These are phyloP conservation scores for Phytophthora syringae DNA, from an alignment of 352 stramenopile species.

Conservation along the genomic window DNA sequence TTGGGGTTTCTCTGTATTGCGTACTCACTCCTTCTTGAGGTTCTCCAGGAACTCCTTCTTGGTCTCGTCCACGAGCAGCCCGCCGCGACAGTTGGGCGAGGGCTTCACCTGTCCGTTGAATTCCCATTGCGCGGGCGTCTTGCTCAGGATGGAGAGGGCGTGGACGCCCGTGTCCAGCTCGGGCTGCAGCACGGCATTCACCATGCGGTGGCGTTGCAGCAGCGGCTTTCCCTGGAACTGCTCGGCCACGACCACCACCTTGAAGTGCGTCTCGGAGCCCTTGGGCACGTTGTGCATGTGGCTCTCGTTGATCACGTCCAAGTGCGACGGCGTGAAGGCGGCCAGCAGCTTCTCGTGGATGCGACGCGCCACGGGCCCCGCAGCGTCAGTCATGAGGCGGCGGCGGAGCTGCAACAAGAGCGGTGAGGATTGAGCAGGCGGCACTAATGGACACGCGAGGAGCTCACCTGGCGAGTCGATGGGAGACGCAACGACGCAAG, in stretches of 20 bases:
- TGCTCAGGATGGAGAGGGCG: conserved; percentile 95
- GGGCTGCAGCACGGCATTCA: conserved; percentile 90
- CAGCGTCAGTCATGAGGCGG: conserved; percentile 41
- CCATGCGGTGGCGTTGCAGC: conserved; percentile 91
- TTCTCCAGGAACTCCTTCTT: conserved; percentile 70
- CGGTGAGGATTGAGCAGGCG: background rate
- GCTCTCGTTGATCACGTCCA: conserved; percentile 95
- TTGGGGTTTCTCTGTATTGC: background rate
- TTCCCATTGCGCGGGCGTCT: conserved; percentile 94
- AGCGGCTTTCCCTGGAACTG: conserved; percentile 91
- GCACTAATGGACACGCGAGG: background rate
- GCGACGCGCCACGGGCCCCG: conserved; percentile 57
- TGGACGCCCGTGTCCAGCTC: conserved; percentile 91
- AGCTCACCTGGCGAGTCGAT: conserved; percentile 17
- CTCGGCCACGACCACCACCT: conserved; percentile 93
- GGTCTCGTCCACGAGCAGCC: conserved; percentile 72
- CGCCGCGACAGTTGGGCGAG: conserved; percentile 76
- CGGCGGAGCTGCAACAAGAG: conserved; percentile 9
- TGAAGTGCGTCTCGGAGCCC: conserved; percentile 96
- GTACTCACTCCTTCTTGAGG: conserved; percentile 31
- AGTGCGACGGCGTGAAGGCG: conserved; percentile 66
- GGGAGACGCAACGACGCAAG: conserved; percentile 2
- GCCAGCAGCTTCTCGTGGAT: conserved; percentile 73
- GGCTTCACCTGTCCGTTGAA: conserved; percentile 53
- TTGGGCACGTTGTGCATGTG: conserved; percentile 96